Evolutionary conservation across 2,329 filamentous ascomycete species (phyloP), one percentile per base, ranked within the genome.

Genomic region (Leptosphaerulina australis): DNA sequence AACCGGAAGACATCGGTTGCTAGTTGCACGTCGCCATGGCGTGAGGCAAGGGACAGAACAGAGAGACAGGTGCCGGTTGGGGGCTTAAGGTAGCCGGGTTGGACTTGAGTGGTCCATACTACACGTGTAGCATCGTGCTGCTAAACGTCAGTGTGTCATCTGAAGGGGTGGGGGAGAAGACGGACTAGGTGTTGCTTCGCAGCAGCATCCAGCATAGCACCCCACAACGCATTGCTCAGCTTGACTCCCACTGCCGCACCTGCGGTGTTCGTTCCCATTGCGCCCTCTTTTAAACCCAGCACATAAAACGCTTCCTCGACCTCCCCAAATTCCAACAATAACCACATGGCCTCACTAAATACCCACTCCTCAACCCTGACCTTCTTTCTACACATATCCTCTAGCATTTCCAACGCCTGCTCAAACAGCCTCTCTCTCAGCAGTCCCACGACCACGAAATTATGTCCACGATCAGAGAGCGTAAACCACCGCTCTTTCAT

Each of bases 341-440:
- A 83, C 66, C 89, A 88, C 46, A 91, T 80, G 44, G 92, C 85
- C 52, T 93, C 81, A 62, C 92, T 88, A 64, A 87, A 87, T 6
- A 96, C 78, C 91, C 91, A 97, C 0, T 77, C 66, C 22, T 87
- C 81, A 3, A 92, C 74, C 2, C 62, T 63, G 1, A 83, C 76
- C 2, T 79, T 76, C 38, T 82, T 78, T 41, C 78, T 74, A 31
- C 83, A 76, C 80, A 96, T 83, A 17, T 81, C 74, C 28, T 90
- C 86, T 31, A 96, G 72, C 58, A 83, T 83, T 41, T 82, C 76
- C 50, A 96, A 76, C 1, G 91, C 92, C 56, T 92, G 76, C 74
- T 97, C 94, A 55, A 90, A 86, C 63, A 95, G 88, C 0, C 85
- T 83, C 62, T 97, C 92, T 15, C 91, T 83, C 26, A 97, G 78